phyloP scores from a whole-genome alignment of 2,329 filamentous ascomycete species.

The Hysterium pulicare region DNA sequence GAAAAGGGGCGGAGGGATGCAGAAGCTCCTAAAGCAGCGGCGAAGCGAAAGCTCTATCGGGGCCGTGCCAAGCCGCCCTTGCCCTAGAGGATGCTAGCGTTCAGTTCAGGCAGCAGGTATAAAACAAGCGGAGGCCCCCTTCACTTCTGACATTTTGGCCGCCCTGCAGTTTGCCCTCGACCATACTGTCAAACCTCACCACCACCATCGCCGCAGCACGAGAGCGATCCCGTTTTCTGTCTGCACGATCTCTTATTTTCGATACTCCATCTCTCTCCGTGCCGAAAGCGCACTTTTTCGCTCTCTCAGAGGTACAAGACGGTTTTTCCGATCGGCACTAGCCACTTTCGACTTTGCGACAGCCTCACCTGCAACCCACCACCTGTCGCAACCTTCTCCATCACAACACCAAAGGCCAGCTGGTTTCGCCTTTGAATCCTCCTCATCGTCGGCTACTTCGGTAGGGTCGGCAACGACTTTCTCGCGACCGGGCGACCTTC shows the following conservation, averaged over 20 bases:
- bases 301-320: slow-evolving; percentile 24
- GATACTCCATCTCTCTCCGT: slow-evolving; percentile 19
- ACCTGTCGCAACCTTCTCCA: slow-evolving; percentile 18
- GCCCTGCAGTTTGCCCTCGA: no score
- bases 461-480: slow-evolving; percentile 22
- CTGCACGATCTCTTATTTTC: slow-evolving; percentile 32
- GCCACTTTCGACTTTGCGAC: slow-evolving; percentile 24
- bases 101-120: no score
- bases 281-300: slow-evolving; percentile 24
- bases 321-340: slow-evolving; percentile 29
- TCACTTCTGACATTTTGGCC: no score
- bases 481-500: slow-evolving; percentile 21
- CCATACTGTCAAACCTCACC: no score
- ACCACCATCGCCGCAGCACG: slow-evolving; percentile 24
- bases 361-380: slow-evolving; percentile 17
- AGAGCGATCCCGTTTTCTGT: slow-evolving; percentile 19
- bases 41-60: no score
- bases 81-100: no score
- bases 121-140: no score
- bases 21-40: no score
- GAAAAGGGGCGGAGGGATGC: no score
- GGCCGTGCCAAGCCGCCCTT: no score
- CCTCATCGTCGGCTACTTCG: slow-evolving; percentile 16
- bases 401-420: slow-evolving; percentile 38
- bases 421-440: slow-evolving; percentile 41